These are phyloP conservation scores for Obba rivulosa DNA, from an alignment of 768 basidiomycete genomes.

Conservation along the genomic window DNA sequence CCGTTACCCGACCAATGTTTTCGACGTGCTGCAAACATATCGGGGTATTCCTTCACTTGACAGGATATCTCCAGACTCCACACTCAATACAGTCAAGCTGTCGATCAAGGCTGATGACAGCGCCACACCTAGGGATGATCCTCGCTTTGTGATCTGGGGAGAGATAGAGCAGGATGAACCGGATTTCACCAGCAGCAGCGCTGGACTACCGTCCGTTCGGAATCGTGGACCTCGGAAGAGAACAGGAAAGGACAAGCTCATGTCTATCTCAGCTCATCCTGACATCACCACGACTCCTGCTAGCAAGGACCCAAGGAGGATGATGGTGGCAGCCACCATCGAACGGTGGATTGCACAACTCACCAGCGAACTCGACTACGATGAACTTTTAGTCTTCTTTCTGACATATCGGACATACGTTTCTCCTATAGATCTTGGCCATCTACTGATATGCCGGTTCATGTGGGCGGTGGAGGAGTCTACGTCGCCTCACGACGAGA, in stretches of 20 bases:
- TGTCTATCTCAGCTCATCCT: not conserved
- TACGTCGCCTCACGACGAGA: slow-evolving; percentile 54
- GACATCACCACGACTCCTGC: slow-evolving; percentile 4
- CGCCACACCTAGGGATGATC: slow-evolving; percentile 78
- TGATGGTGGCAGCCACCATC: slow-evolving; percentile 86
- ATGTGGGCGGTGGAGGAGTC: slow-evolving; percentile 74
- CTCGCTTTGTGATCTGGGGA: slow-evolving; percentile 91
- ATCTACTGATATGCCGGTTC: slow-evolving; percentile 80
- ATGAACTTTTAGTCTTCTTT: slow-evolving; percentile 86
- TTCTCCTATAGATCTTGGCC: slow-evolving; percentile 70
- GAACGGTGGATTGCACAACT: slow-evolving; percentile 92
- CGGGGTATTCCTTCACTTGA: slow-evolving; percentile 72
- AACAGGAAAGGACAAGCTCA: slow-evolving; percentile 23
- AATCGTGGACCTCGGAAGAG: slow-evolving; percentile 33
- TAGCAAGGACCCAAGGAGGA: slow-evolving; percentile 30
- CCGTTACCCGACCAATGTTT: slow-evolving; percentile 68
- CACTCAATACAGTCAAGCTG: slow-evolving; percentile 63
- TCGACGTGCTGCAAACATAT: slow-evolving; percentile 78
- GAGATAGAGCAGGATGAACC: slow-evolving; percentile 36
- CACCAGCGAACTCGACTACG: slow-evolving; percentile 81
- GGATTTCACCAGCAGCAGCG: slow-evolving; percentile 34
- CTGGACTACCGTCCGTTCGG: slow-evolving; percentile 34
- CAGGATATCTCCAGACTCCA: slow-evolving; percentile 49
- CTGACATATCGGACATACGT: slow-evolving; percentile 88
- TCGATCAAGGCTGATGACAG: slow-evolving; percentile 61